Conservation (phyloP, 257 asterid species). For the Anisodus acutangulus region DNA sequence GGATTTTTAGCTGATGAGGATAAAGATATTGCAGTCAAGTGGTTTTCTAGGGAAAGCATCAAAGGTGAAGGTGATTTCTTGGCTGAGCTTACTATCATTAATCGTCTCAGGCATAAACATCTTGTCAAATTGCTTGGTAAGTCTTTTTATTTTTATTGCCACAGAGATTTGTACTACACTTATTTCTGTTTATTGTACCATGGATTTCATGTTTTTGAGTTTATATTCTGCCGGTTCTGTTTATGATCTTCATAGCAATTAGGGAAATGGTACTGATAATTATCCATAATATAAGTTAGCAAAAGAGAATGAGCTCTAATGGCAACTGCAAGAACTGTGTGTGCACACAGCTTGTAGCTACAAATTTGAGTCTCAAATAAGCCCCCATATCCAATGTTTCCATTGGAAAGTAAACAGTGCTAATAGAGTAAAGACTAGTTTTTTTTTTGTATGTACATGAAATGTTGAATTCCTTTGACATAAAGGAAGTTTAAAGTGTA, state of each 20-base stretch:
- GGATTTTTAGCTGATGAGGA: constrained; percentile 64
- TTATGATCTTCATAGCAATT: not conserved
- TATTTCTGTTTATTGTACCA: not conserved
- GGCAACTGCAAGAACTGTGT: not conserved
- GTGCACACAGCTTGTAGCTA: not conserved
- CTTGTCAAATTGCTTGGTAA: constrained; percentile 85
- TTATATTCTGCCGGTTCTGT: not conserved
- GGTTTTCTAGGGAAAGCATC: constrained; percentile 74
- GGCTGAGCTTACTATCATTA: constrained; percentile 89
- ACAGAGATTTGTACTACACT: not conserved
- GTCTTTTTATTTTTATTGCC: not conserved
- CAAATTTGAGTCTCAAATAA: not conserved
- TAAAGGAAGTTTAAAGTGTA: not conserved
- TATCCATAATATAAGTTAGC: not conserved
- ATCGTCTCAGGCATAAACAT: constrained; percentile 86
- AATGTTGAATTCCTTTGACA: too few species aligned
- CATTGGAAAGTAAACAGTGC: not conserved
- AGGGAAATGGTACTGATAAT: not conserved
- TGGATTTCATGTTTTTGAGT: not conserved
- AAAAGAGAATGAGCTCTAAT: not conserved
- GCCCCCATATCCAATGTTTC: not conserved
- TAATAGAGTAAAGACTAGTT: not conserved
- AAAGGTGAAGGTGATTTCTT: constrained; percentile 86
- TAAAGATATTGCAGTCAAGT: constrained; percentile 79
- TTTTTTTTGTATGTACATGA: not conserved